Base-by-base conservation (phyloP, 164 flowering plant genomes). In the Kalanchoe fedtschenkoi region DNA sequence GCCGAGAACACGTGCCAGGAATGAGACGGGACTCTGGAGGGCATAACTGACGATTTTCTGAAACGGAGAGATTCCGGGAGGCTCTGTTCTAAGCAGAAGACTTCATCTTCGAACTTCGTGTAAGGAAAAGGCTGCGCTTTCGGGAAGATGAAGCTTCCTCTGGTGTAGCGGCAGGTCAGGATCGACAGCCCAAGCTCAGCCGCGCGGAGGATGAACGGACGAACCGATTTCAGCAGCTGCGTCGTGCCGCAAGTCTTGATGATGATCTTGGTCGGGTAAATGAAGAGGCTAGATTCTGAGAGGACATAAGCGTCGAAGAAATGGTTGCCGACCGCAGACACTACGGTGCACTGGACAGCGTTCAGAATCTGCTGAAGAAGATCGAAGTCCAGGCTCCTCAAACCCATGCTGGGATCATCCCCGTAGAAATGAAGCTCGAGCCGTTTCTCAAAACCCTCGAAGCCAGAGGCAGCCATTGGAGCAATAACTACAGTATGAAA, bases 241-340 rank as follows among this genome's bases (percentile, higher is more conserved):
- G 98, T 93, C 56, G 98, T 89, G 70, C 97, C 98, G 68, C 98
- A 93, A 0, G 97, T 93, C 64, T 93, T 93, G 83, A 93, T 85
- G 51, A 93, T 76, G 64, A 93, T 78, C 77, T 83, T 90, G 9
- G 75, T 76, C 2, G 96, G 95, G 78, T 89, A 89, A 3, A 93
- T 81, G 63, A 93, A 93, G 2, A 92, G 79, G 68, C 91, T 84
- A 0, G 98, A 93, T 64, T 93, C 98, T 0, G 98, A 93, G 14
- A 93, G 65, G 15, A 93, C 97, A 70, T 93, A 93, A 15, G 98
- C 76, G 63, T 93, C 98, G 38, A 89, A 82, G 66, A 62, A 70
- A 0, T 38, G 65, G 76, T 89, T 93, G 1, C 78, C 90, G 1
- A 91, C 76, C 0, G 95, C 90, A 2, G 96, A 91, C 0, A 91